Percentiles rank a stretch among this genome's conserved stretches.
Conservation (phyloP, 768 basidiomycete genomes). For the Dictyophora rubrovolvata region DNA sequence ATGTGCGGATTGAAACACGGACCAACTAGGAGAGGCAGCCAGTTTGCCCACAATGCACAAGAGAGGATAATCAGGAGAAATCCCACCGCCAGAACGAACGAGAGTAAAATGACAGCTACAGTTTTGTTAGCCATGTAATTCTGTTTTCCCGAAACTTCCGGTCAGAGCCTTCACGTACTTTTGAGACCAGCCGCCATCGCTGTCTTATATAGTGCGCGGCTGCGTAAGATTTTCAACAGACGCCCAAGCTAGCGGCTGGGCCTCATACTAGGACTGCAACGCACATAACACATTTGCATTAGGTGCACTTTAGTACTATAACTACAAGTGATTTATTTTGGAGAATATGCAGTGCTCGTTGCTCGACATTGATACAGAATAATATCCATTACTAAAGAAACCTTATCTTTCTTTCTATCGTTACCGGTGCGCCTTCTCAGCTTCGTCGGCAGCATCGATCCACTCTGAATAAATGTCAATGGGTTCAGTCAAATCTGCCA, state of each 20-base stretch:
- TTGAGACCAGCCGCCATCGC: slow-evolving; percentile 60
- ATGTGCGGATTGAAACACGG: slow-evolving; percentile 21
- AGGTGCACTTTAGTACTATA: too few relatives aligned
- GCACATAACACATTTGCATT: too few relatives aligned
- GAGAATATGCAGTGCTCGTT: too few relatives aligned
- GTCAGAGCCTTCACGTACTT: slow-evolving; percentile 36
- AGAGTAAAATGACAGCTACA: slow-evolving; percentile 88
- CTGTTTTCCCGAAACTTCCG: neutral
- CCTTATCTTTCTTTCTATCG: too few relatives aligned
- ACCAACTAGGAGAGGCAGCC: slow-evolving; percentile 97
- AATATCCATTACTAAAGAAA: too few relatives aligned
- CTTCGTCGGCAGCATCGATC: slow-evolving; percentile 83
- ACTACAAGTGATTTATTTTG: too few relatives aligned
- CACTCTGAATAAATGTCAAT: slow-evolving; percentile 88
- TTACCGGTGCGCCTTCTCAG: slow-evolving; percentile 34
- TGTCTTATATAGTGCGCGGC: neutral
- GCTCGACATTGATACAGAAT: too few relatives aligned
- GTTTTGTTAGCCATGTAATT: neutral
- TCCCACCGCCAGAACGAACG: slow-evolving; percentile 95
- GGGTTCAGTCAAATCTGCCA: slow-evolving; percentile 71
- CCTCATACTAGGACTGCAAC: too few relatives aligned
- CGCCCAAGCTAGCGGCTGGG: neutral
- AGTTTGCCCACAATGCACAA: slow-evolving; percentile 92
- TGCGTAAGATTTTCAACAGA: neutral
- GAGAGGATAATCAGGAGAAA: slow-evolving; percentile 96